Conservation (phyloP, 305 asterid genomes). For the Plantago lanceolata region DNA sequence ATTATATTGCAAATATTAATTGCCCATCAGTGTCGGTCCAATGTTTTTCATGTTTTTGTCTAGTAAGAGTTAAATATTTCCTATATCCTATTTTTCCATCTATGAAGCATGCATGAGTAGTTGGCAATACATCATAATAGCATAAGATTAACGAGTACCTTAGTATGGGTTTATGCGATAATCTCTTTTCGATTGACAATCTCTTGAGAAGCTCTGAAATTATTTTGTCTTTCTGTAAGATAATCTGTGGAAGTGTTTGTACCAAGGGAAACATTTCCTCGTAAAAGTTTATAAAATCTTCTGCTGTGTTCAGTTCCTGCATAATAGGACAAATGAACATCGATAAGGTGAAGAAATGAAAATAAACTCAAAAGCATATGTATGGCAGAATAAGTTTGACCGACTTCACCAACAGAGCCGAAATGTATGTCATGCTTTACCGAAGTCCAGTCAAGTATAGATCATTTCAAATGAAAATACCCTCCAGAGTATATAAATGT, state of each 20-base stretch:
- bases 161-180: slow-evolving; percentile 77
- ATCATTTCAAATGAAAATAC: no score
- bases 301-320: slow-evolving; percentile 94
- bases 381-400: not conserved
- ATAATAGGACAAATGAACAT: slow-evolving; percentile 24
- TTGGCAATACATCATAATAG: not conserved
- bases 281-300: slow-evolving; percentile 80
- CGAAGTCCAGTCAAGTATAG: no score
- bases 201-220: slow-evolving; percentile 52
- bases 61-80: not conserved
- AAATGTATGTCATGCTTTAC: no score
- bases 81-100: not conserved
- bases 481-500: no score
- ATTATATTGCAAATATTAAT: not conserved
- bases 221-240: slow-evolving; percentile 72
- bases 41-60: not conserved
- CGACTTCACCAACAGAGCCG: not conserved
- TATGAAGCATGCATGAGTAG: not conserved
- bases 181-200: slow-evolving; percentile 68
- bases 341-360: not conserved
- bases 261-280: slow-evolving; percentile 79
- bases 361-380: not conserved
- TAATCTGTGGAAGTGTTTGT: slow-evolving; percentile 83
- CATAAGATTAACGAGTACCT: slow-evolving; percentile 41
- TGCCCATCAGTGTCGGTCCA: not conserved